Evolutionary conservation across 306 rosid genomes (phyloP).

Genomic region (Sicyos baderoa): DNA sequence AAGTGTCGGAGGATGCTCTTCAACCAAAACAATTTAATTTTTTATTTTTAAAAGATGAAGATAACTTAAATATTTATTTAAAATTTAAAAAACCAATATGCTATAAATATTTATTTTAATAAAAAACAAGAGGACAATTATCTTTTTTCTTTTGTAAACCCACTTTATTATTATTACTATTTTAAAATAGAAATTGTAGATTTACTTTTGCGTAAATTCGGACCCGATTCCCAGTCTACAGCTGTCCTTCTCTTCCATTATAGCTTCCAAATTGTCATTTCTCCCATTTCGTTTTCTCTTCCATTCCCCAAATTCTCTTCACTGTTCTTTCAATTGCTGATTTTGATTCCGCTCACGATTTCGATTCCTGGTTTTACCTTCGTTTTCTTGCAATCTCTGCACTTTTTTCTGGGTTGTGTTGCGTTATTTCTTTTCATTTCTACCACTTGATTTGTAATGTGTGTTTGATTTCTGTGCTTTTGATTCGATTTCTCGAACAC

Average conservation of each 20-base stretch:
- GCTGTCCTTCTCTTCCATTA: conserved; percentile 10
- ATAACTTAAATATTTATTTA: neutral
- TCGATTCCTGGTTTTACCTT: neutral
- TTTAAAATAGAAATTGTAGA: neutral
- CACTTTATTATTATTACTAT: neutral
- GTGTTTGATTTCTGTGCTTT: neutral
- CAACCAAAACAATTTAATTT: too few relatives aligned
- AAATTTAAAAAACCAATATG: neutral
- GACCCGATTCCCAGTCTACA: conserved; percentile 6
- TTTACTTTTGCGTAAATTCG: conserved; percentile 14
- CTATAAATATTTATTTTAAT: neutral
- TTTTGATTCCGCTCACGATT: neutral
- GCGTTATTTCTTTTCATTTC: neutral
- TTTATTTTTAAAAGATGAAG: too few relatives aligned
- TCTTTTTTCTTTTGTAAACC: neutral
- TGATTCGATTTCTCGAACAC: conserved; percentile 3
- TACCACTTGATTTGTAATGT: neutral
- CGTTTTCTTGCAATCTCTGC: neutral
- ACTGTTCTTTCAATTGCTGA: neutral
- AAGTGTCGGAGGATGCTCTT: neutral
- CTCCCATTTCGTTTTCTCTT: neutral
- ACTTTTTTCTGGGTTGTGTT: neutral
- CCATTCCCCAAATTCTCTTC: neutral
- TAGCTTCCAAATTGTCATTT: conserved; percentile 4
- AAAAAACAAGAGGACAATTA: neutral